These are phyloP conservation scores for Globisporangium yorkense DNA, from an alignment of 352 stramenopile genomes.

Conservation along the genomic window DNA sequence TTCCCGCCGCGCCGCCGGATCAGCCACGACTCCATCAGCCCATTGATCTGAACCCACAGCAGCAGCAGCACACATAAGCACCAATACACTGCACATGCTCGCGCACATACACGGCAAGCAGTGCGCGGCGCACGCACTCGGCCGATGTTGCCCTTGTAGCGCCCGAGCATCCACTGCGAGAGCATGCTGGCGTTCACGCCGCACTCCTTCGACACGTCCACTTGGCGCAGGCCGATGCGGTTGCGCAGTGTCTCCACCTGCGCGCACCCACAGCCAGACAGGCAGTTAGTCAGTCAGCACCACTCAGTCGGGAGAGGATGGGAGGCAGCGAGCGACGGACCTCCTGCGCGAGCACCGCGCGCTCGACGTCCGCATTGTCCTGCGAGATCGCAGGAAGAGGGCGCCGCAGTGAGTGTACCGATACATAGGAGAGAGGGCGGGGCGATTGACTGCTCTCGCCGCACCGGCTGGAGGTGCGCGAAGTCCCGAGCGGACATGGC, in stretches of 20 bases:
- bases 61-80: not conserved
- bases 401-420: not conserved
- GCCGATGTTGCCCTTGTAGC: conserved; percentile 81
- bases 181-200: conserved; percentile 84
- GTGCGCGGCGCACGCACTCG: conserved; percentile 29
- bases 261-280: not conserved
- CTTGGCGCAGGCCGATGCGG: conserved; percentile 62
- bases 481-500: conserved; percentile 59
- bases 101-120: not conserved
- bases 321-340: conserved; percentile 12
- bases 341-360: conserved; percentile 73
- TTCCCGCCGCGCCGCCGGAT: conserved; percentile 77
- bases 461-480: conserved; percentile 68
- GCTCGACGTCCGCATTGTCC: conserved; percentile 85
- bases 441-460: not conserved
- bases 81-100: not conserved
- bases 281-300: too few species aligned
- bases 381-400: conserved; percentile 8
- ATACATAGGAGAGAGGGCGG: not conserved
- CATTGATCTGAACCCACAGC: conserved; percentile 51
- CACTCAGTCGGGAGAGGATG: too few species aligned
- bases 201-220: conserved; percentile 83
- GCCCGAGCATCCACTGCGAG: conserved; percentile 82
- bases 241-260: conserved; percentile 76
- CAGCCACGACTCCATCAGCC: conserved; percentile 81